These are phyloP conservation scores for Xylona heveae DNA, from an alignment of 495 filamentous ascomycete genomes.

Conservation along the genomic window DNA sequence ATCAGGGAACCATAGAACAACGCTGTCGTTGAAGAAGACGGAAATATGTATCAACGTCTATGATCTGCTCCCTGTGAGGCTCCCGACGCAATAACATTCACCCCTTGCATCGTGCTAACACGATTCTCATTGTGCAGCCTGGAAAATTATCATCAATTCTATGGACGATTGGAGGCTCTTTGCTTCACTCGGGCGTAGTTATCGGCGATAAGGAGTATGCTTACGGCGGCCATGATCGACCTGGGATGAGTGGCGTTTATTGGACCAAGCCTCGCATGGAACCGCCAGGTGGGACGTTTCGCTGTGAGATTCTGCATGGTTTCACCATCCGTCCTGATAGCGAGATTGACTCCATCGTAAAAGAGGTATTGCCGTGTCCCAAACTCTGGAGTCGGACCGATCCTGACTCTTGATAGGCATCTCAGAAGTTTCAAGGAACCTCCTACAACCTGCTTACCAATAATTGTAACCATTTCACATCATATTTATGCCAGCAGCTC, in stretches of 20 bases:
- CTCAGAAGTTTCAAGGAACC: constrained; percentile 43
- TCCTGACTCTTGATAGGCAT: constrained; percentile 17
- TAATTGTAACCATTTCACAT: constrained; percentile 74
- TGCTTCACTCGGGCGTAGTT: constrained; percentile 63
- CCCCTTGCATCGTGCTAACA: background rate
- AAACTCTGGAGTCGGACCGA: background rate
- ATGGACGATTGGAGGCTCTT: constrained; percentile 48
- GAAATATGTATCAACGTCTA: constrained; percentile 64
- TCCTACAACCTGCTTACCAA: constrained; percentile 54
- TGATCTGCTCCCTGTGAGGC: constrained; percentile 46
- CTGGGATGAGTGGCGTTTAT: constrained; percentile 51
- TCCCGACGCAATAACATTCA: constrained; percentile 2
- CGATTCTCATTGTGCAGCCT: constrained; percentile 20
- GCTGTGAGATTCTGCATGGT: constrained; percentile 45
- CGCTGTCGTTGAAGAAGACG: constrained; percentile 39
- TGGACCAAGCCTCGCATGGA: constrained; percentile 45
- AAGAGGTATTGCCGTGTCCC: constrained; percentile 13
- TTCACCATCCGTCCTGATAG: constrained; percentile 37
- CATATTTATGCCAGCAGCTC: constrained; percentile 40
- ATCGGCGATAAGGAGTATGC: constrained; percentile 60
- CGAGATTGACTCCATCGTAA: constrained; percentile 47
- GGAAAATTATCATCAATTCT: constrained; percentile 43
- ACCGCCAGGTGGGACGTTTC: constrained; percentile 53
- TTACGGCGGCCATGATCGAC: constrained; percentile 55
- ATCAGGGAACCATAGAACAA: constrained; percentile 24